Base-by-base conservation (phyloP, 2,329 filamentous ascomycete genomes). In the Paecilomyces niveus region DNA sequence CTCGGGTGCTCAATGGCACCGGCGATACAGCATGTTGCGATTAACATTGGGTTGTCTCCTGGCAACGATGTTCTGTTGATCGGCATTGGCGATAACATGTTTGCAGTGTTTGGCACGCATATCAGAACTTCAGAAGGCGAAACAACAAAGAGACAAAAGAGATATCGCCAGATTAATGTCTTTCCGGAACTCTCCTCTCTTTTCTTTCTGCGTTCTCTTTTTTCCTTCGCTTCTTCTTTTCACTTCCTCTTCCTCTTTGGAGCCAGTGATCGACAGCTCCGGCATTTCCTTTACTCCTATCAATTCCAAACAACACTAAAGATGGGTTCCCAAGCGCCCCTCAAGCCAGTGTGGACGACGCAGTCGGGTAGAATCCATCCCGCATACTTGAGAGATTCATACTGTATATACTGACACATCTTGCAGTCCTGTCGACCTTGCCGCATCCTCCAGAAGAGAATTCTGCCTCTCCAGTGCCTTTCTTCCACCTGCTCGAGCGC, bases 401-500 rank as follows among this genome's bases (percentile, higher is more conserved):
- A 52, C 22, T 0, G 10, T 22, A 24, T 24, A 24, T 52, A 55
- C 50, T 53, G 53, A 59, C n/a, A 53, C 31, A 22, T 29, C 55
- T 7, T 29, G 26, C 63, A 83, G 90, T 89, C 31, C 80, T 94
- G 29, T 80, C 83, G 10, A 82, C 83, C 2, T 81, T 95, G 53
- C 78, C 83, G 29, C 81, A 82, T 60, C 83, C 81, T n/a, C 84
- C 83, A 1, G 68, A 76, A 24, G 81, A 86, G 64, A 80, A 84
- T 58, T 83, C 89, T 7, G 74, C 80, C 60, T 94, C 92, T 0
- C 92, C 93, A 0, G 72, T 97, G 10, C 85, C 92, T 33, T 97
- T 97, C 80, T 96, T 99, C 76, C 94, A 99, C 79, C 82, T 97
- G 61, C 85, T 99, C 62, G 90, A 96, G 75, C 89, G 90, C 54